Base-by-base conservation (phyloP, 345 rosid genomes). In the Garcia nutans region DNA sequence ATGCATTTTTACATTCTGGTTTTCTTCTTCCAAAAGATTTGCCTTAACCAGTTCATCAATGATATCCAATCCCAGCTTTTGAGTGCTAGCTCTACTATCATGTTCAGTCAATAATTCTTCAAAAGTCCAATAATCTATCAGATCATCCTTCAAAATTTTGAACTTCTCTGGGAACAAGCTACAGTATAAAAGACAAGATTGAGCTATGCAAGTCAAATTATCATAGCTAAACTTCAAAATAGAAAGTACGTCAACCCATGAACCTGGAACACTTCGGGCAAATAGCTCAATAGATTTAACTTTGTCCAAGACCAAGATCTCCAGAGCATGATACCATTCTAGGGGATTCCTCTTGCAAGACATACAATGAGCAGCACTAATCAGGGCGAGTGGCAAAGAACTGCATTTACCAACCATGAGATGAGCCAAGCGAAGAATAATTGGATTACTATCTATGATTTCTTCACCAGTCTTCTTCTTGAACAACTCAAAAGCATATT, bases 1-100 rank as follows among this genome's bases (percentile, higher is more conserved):
- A 74, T 81, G 88, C 85, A 87, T 78, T 60, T 80, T 82, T 0
- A 87, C 80, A 23, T 3, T 0, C 1, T 0, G 1, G 1, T 56
- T 65, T 6, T 52, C 63, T 8, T 37, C 64, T 42, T 84, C 80
- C 71, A 86, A 55, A 12, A 88, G 61, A 71, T 82, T 70, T 0
- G 82, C 77, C 31, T 8, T 37, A 28, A 65, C 6, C 7, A 87
- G 83, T 42, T 20, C 70, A 15, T 80, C 75, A 13, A 84, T 42
- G 3, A 87, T 76, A 1, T 59, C 65, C 47, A 78, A 66, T 5
- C 88, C 87, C 55, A 70, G 65, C 3, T 68, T 63, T 16, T 19
- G 26, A 26, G 61, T 68, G 11, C n/a, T 47, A 50, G 57, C 56
- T 23, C 23, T 7, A 31, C 42, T 28, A 11, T 61, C 70, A 33